These are phyloP conservation scores for Filosporella fistucella DNA, from an alignment of 495 filamentous ascomycete species.

Conservation along the genomic window DNA sequence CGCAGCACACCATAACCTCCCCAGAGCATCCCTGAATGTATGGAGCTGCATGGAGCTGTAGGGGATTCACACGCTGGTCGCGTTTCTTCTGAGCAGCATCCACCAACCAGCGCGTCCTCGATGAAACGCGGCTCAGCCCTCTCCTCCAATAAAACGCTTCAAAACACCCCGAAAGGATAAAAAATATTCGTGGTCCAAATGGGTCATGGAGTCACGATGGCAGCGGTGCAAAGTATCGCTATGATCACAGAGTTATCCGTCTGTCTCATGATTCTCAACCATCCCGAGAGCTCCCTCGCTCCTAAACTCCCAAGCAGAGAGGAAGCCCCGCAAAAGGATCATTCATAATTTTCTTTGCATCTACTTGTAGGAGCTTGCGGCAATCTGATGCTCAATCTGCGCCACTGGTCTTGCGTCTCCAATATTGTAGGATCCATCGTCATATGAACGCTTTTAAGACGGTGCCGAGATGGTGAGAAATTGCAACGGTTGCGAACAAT, in stretches of 20 bases:
- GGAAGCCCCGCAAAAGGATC: neutral
- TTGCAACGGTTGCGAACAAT: slow-evolving; percentile 1
- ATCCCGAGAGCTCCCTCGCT: too few species aligned
- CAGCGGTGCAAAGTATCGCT: too few species aligned
- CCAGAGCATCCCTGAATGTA: neutral
- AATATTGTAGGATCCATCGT: too few species aligned
- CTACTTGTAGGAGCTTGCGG: neutral
- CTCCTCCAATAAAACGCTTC: slow-evolving; percentile 16
- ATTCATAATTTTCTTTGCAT: slow-evolving; percentile 8
- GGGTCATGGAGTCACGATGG: too few species aligned
- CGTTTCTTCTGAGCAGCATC: slow-evolving; percentile 4
- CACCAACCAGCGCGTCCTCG: neutral
- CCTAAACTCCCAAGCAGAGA: neutral
- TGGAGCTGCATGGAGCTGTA: too few species aligned
- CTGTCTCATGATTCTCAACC: too few species aligned
- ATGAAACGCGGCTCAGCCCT: slow-evolving; percentile 19
- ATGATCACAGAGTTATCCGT: too few species aligned
- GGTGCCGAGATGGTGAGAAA: too few species aligned
- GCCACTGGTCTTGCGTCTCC: neutral
- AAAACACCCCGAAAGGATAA: too few species aligned
- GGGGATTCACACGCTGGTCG: slow-evolving; percentile 16
- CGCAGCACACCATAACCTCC: too few species aligned
- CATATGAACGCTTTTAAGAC: too few species aligned
- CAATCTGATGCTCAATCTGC: neutral
- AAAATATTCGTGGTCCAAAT: too few species aligned